Conservation (phyloP, 2,329 filamentous ascomycete species). For the Hypoxylon sp. region DNA sequence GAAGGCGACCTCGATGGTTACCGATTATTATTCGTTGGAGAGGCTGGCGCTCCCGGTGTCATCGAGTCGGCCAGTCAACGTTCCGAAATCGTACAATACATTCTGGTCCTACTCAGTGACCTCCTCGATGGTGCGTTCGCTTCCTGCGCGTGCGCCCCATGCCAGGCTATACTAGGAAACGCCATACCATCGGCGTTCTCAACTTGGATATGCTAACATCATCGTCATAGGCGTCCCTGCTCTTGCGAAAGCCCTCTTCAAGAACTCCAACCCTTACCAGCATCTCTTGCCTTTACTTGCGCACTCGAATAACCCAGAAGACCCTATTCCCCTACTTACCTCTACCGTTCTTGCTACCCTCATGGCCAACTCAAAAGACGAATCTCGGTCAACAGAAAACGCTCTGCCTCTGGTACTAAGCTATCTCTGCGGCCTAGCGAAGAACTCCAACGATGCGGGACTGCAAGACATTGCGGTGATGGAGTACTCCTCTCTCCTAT, state of each 20-base stretch:
- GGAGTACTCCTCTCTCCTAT: slow-evolving; percentile 86
- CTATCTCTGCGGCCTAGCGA: slow-evolving; percentile 86
- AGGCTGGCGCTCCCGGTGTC: slow-evolving; percentile 75
- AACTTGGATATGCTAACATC: slow-evolving; percentile 22
- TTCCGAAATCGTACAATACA: slow-evolving; percentile 92
- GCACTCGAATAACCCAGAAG: slow-evolving; percentile 78
- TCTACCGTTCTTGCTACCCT: slow-evolving; percentile 87
- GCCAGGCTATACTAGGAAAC: not conserved
- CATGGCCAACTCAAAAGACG: slow-evolving; percentile 74
- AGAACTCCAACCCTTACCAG: slow-evolving; percentile 81
- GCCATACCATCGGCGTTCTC: not conserved
- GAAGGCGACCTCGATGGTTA: slow-evolving; percentile 85
- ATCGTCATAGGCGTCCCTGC: slow-evolving; percentile 72
- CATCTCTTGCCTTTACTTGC: slow-evolving; percentile 85
- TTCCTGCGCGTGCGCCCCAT: not conserved
- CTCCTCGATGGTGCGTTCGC: slow-evolving; percentile 79
- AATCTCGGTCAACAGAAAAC: slow-evolving; percentile 71
- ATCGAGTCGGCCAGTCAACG: slow-evolving; percentile 88
- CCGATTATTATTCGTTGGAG: slow-evolving; percentile 81
- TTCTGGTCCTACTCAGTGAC: slow-evolving; percentile 89
- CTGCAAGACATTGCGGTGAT: slow-evolving; percentile 96
- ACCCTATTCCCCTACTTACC: slow-evolving; percentile 88
- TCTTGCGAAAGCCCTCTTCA: slow-evolving; percentile 80
- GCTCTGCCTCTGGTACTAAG: slow-evolving; percentile 85
- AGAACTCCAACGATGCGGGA: slow-evolving; percentile 82